Evolutionary conservation across 768 basidiomycete genomes (phyloP).

Genomic region (Sarcomyxa edulis): DNA sequence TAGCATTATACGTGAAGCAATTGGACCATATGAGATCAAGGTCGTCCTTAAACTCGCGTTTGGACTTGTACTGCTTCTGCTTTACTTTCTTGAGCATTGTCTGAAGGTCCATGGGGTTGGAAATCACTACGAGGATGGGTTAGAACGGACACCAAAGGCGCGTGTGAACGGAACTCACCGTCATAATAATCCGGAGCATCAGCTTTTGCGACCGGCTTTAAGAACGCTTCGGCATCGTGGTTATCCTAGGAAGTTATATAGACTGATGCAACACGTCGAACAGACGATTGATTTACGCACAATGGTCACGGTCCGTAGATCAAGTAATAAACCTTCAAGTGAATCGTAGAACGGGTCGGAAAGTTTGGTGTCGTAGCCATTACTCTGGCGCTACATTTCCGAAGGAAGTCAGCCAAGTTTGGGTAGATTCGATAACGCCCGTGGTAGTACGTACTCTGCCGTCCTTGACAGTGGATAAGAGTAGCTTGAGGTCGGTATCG

Average conservation of each 20-base stretch:
- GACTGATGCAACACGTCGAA: background rate
- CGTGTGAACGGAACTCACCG: conserved; percentile 40
- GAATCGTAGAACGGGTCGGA: conserved; percentile 92
- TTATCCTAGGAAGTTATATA: conserved; percentile 50
- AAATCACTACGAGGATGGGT: conserved; percentile 59
- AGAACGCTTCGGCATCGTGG: conserved; percentile 89
- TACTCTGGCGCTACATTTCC: conserved; percentile 29
- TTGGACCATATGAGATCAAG: conserved; percentile 97
- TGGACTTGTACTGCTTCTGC: conserved; percentile 86
- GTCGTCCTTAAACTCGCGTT: conserved; percentile 90
- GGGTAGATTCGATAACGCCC: background rate
- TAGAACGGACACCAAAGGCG: conserved; percentile 6
- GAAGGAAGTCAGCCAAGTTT: background rate
- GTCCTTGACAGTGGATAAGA: conserved; percentile 84
- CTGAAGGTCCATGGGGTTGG: conserved; percentile 92
- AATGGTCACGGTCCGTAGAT: conserved; percentile 76
- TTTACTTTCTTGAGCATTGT: conserved; percentile 95
- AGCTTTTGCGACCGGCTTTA: conserved; percentile 85
- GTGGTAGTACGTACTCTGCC: conserved; percentile 59
- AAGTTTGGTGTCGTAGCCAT: conserved; percentile 58
- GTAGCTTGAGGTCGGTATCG: conserved; percentile 72
- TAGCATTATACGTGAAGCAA: conserved; percentile 87
- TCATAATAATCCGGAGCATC: conserved; percentile 95
- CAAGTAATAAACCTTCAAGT: conserved; percentile 80
- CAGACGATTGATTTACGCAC: conserved; percentile 30